phyloP scores from a whole-genome alignment of 2,329 filamentous ascomycete genomes.

The Calonectria montana region DNA sequence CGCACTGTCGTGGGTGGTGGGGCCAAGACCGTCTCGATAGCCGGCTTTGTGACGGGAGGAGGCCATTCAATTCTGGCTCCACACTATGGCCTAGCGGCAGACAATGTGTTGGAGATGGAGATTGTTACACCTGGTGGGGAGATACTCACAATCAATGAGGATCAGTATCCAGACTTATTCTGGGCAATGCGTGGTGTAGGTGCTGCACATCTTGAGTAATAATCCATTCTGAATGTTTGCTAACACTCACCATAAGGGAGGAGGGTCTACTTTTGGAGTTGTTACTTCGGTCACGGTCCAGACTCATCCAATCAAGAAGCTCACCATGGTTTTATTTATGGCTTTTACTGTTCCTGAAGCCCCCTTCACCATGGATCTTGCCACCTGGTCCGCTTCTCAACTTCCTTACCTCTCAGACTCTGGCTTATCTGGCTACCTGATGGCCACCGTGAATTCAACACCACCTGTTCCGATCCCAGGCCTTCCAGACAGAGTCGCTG shows the following conservation, averaged over 20 bases:
- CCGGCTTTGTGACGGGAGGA: not conserved
- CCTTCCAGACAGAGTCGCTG: not conserved
- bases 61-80: not conserved
- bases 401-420: not conserved
- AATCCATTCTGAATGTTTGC: not conserved
- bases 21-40: not conserved
- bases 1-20: not conserved
- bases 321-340: not conserved
- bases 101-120: not conserved
- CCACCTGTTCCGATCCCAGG: not conserved
- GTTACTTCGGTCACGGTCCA: not conserved
- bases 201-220: not conserved
- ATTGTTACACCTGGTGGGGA: not conserved
- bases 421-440: not conserved
- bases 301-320: not conserved
- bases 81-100: not conserved
- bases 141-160: not conserved
- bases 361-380: not conserved
- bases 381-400: not conserved
- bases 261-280: not conserved
- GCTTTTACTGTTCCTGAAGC: not conserved
- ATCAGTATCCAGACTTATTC: not conserved
- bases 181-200: not conserved
- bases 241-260: not conserved
- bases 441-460: not conserved